phyloP scores from a whole-genome alignment of 768 basidiomycete genomes.

The Suillus subluteus region DNA sequence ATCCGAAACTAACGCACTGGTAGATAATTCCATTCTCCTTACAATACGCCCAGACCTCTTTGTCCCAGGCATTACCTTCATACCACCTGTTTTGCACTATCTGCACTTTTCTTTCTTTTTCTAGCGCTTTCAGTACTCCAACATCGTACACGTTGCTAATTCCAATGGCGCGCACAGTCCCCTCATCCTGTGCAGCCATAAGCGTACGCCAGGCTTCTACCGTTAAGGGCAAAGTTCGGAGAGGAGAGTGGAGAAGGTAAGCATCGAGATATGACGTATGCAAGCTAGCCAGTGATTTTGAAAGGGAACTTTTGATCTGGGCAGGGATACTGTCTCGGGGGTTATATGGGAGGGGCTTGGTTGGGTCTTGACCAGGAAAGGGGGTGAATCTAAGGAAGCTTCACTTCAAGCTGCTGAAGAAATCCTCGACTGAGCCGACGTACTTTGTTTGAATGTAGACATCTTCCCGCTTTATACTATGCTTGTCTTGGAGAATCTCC shows the following conservation, averaged over 20 bases:
- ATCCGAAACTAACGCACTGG: constrained; percentile 50
- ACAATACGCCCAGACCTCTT: constrained; percentile 66
- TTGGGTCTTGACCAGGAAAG: constrained; percentile 69
- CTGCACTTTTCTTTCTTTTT: constrained; percentile 58
- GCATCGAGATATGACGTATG: constrained; percentile 76
- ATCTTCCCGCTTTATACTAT: constrained; percentile 68
- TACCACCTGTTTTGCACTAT: constrained; percentile 89
- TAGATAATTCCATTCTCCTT: constrained; percentile 65
- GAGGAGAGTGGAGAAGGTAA: constrained; percentile 78
- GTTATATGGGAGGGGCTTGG: constrained; percentile 77
- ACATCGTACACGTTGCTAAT: constrained; percentile 81
- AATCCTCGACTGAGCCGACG: constrained; percentile 11
- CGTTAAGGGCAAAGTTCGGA: constrained; percentile 59
- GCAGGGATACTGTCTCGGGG: constrained; percentile 50
- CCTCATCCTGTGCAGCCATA: constrained; percentile 63
- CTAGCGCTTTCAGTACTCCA: constrained; percentile 52
- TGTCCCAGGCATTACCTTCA: constrained; percentile 79
- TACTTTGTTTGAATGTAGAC: constrained; percentile 85
- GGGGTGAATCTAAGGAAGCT: constrained; percentile 63
- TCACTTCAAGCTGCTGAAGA: neutral
- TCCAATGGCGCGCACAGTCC: constrained; percentile 66
- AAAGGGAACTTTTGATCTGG: constrained; percentile 67
- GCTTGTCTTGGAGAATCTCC: constrained; percentile 52
- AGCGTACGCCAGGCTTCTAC: constrained; percentile 72
- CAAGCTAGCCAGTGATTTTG: constrained; percentile 67